Evolutionary conservation across 2,329 filamentous ascomycete species (phyloP), one percentile per base, ranked within the genome.

Genomic region (Aspergillus pseudoglaucus): DNA sequence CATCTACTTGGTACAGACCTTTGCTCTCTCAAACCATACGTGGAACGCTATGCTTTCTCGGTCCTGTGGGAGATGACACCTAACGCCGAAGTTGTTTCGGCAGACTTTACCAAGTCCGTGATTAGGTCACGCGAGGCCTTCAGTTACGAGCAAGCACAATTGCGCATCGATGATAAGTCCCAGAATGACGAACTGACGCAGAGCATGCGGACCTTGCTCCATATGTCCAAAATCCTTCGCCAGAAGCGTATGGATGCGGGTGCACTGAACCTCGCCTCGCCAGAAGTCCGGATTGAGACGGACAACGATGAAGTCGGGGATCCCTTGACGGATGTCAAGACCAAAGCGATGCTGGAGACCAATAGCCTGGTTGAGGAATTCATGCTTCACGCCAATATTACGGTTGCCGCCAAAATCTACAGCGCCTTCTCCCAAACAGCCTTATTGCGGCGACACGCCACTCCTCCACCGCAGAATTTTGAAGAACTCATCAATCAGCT

Each of bases 291-390:
- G 67, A 88, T 98, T 25, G 88, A 96, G 68, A 87, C 88, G 61
- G 91, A 96, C 66, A 95, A 88, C 7, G 90, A 96, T 12, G 93
- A 98, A 70, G 94, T 91, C 0, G 95, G 90, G 1, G 93, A 97
- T 63, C 91, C 93, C 0, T 85, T 95, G 47, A 68, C 71, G 8
- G 93, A 97, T 60, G 88, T 98, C 58, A 90, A 97, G 75, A 95
- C 90, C 5, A 98, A 98, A 72, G 80, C 90, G 59, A 82, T 90
- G 45, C 83, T 98, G 33, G 90, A 93, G 62, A 98, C 93, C 46
- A 98, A 97, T 74, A 96, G 91, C 18, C 81, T 98, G 4, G 94
- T 98, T 23, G 93, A 98, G 66, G 93, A 98, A 66, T 97, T 98
- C 77, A 98, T 98, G 93, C 77, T 98, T 63, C 87, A 97, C 66